Evolutionary conservation across 768 basidiomycete genomes (phyloP).

Genomic region (Cubamyces lactineus): DNA sequence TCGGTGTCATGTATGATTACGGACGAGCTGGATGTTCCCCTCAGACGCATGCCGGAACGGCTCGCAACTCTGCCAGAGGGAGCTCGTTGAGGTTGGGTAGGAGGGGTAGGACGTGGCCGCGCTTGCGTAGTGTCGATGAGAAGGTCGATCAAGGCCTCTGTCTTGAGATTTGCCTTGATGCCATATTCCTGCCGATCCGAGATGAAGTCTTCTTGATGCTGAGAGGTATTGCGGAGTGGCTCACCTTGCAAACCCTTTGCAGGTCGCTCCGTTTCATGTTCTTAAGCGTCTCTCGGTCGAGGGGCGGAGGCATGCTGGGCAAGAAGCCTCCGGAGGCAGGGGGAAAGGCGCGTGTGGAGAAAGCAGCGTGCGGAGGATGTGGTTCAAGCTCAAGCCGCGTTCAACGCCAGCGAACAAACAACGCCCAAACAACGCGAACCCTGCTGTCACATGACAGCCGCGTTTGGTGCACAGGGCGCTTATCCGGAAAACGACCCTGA

Average conservation of each 20-base stretch:
- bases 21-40: slow-evolving; percentile 38
- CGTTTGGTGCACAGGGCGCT: slow-evolving; percentile 3
- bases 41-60: slow-evolving; percentile 33
- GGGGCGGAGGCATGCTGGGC: slow-evolving; percentile 45
- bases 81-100: slow-evolving; percentile 32
- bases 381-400: slow-evolving; percentile 33
- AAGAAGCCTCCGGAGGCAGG: not conserved
- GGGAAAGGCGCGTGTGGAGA: slow-evolving; percentile 1
- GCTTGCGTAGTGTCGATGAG: slow-evolving; percentile 52
- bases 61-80: slow-evolving; percentile 40
- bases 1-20: slow-evolving; percentile 46
- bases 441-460: slow-evolving; percentile 38
- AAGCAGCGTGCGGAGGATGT: slow-evolving; percentile 7
- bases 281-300: slow-evolving; percentile 50
- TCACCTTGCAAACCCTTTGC: slow-evolving; percentile 68
- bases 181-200: slow-evolving; percentile 62
- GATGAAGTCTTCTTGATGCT: slow-evolving; percentile 7
- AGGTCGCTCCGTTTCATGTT: slow-evolving; percentile 55
- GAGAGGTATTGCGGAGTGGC: slow-evolving; percentile 1
- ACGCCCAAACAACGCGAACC: slow-evolving; percentile 47
- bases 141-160: slow-evolving; percentile 76
- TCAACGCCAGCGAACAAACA: slow-evolving; percentile 51
- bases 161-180: slow-evolving; percentile 81
- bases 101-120: slow-evolving; percentile 27
- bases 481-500: not conserved